Conservation (phyloP, 352 stramenopile species). For the Phytopythium delawarense region DNA sequence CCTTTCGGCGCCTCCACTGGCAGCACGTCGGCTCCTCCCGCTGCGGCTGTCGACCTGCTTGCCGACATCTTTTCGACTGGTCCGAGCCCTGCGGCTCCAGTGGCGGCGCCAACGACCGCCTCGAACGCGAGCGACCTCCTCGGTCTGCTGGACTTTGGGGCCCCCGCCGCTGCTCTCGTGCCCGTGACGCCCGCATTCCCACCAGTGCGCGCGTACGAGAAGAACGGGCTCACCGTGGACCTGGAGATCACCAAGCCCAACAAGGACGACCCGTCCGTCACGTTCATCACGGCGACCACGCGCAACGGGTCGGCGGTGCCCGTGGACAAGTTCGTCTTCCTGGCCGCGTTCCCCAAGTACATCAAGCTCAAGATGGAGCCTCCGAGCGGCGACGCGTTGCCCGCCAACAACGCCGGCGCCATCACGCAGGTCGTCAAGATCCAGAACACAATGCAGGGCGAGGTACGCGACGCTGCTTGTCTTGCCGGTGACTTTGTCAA, state of each 20-base stretch:
- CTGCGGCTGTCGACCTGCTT: conserved; percentile 86
- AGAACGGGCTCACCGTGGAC: conserved; percentile 93
- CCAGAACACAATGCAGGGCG: conserved; percentile 93
- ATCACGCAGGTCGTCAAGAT: conserved; percentile 96
- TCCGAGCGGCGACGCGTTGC: conserved; percentile 90
- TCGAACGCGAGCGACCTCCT: conserved; percentile 43
- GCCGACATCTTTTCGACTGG: conserved; percentile 91
- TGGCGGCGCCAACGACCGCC: conserved; percentile 19
- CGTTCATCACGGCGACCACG: conserved; percentile 91
- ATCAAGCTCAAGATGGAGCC: conserved; percentile 98
- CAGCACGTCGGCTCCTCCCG: conserved; percentile 11
- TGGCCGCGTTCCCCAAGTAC: conserved; percentile 96
- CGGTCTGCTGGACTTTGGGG: conserved; percentile 75
- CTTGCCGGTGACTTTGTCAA: too few species aligned
- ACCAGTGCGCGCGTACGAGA: conserved; percentile 92
- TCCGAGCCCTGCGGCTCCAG: conserved; percentile 16
- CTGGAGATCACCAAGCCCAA: conserved; percentile 93
- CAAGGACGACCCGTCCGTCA: conserved; percentile 88
- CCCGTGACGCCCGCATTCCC: conserved; percentile 32
- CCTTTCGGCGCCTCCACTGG: conserved; percentile 12
- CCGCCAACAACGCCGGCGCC: conserved; percentile 63
- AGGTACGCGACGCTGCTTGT: conserved; percentile 31
- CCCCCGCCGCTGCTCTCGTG: conserved; percentile 18
- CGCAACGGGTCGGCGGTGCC: conserved; percentile 86
- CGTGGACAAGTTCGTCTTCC: conserved; percentile 92